A percentile compares a stretch with the other conserved stretches of the same genome.
These are phyloP conservation scores for Buddleja alternifolia DNA, from an alignment of 257 asterid species.

Conservation along the genomic window DNA sequence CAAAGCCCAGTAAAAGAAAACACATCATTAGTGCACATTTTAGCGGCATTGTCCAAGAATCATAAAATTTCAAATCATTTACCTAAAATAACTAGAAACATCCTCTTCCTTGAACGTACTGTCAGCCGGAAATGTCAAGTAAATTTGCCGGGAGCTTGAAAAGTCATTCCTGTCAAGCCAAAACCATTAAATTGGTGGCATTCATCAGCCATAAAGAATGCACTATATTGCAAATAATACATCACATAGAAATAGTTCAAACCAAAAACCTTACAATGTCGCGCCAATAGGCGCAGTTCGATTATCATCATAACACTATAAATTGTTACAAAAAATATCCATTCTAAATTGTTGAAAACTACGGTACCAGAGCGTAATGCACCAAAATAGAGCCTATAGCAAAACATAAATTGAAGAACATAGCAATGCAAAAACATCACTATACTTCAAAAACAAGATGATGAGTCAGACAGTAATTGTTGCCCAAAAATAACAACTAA, in stretches of 20 bases:
- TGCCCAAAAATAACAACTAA: slow-evolving; percentile 1
- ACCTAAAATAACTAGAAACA: slow-evolving; percentile 87
- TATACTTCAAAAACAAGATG: neutral
- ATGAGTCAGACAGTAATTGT: neutral
- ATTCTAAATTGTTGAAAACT: neutral
- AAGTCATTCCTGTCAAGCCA: slow-evolving; percentile 53
- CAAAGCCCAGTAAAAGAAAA: slow-evolving; percentile 19
- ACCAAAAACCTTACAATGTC: neutral
- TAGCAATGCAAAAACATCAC: neutral
- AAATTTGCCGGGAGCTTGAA: slow-evolving; percentile 74
- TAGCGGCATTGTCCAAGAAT: slow-evolving; percentile 2
- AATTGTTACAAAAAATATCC: neutral
- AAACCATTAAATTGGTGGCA: slow-evolving; percentile 42
- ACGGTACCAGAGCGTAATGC: neutral
- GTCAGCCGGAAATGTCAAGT: slow-evolving; percentile 91
- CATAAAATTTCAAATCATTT: slow-evolving; percentile 14
- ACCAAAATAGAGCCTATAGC: neutral
- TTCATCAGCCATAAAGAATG: slow-evolving; percentile 40
- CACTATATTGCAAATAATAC: neutral
- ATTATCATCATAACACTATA: neutral
- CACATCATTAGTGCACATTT: slow-evolving; percentile 18
- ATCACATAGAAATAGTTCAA: neutral
- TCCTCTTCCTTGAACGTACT: slow-evolving; percentile 91
- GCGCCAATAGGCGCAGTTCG: neutral
- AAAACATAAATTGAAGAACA: neutral